phyloP scores from a whole-genome alignment of 108 stramenopile genomes.

The Heterococcus sp. region DNA sequence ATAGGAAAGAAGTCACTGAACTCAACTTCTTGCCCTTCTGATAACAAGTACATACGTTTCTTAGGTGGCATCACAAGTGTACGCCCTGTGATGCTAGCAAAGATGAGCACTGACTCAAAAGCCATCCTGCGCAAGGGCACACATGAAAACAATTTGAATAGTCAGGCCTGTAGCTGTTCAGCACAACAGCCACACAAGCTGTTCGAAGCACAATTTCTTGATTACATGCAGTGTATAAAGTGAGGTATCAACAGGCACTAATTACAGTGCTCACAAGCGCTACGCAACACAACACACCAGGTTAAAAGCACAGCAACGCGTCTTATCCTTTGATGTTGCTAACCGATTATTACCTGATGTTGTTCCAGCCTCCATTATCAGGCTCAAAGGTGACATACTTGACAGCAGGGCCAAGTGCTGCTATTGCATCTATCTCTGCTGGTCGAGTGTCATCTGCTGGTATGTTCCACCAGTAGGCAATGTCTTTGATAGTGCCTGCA shows the following conservation, averaged over 20 bases:
- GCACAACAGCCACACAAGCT: too few relatives aligned
- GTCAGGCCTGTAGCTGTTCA: too few relatives aligned
- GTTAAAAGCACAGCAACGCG: too few relatives aligned
- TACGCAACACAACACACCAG: too few relatives aligned
- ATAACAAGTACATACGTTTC: too few relatives aligned
- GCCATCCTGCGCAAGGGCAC: conserved; percentile 12
- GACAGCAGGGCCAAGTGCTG: not conserved
- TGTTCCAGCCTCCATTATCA: conserved; percentile 58
- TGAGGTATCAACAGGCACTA: too few relatives aligned
- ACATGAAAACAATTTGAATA: not conserved
- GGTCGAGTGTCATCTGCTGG: not conserved
- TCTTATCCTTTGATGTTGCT: too few relatives aligned
- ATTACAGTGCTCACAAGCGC: too few relatives aligned
- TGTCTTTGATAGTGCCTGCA: not conserved
- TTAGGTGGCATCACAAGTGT: conserved; percentile 33
- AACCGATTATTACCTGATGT: conserved; percentile 53
- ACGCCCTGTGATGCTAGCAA: conserved; percentile 25
- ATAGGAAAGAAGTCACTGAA: not conserved
- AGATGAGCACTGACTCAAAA: conserved; percentile 19
- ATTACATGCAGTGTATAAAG: too few relatives aligned
- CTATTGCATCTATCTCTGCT: not conserved
- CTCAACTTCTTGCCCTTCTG: too few relatives aligned
- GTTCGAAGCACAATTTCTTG: too few relatives aligned
- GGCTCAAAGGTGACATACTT: conserved; percentile 54
- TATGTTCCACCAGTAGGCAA: not conserved